Evolutionary conservation across 257 asterid species (phyloP).

Genomic region (Rauvolfia tetraphylla): DNA sequence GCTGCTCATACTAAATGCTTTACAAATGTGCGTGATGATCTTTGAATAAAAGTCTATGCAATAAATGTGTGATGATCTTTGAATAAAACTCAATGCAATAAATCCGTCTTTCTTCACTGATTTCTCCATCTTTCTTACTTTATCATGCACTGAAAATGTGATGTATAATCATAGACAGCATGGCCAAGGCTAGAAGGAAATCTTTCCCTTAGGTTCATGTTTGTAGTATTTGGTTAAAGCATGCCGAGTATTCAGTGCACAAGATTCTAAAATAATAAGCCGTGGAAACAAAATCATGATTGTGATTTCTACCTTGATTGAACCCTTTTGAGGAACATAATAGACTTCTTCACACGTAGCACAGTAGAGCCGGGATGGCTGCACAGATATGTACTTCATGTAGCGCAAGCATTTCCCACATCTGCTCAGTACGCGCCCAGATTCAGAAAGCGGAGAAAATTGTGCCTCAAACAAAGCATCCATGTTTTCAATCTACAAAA

Average conservation of each 20-base stretch:
- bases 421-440: constrained; percentile 83
- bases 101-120: not conserved
- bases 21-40: not conserved
- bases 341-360: constrained; percentile 90
- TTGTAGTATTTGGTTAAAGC: not conserved
- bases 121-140: not conserved
- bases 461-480: constrained; percentile 95
- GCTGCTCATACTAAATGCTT: not conserved
- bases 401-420: constrained; percentile 93
- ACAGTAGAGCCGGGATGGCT: constrained; percentile 85
- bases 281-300: not conserved
- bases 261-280: constrained; percentile 2
- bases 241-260: not conserved
- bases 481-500: constrained; percentile 79
- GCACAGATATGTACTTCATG: constrained; percentile 78
- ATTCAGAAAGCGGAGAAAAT: constrained; percentile 81
- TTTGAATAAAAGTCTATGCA: not conserved
- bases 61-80: not conserved
- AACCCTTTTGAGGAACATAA: constrained; percentile 83
- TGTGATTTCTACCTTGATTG: constrained; percentile 56
- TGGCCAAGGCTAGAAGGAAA: not conserved
- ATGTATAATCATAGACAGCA: not conserved
- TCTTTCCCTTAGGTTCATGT: not conserved
- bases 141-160: not conserved
- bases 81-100: not conserved